Base-by-base conservation (phyloP, 139 green algal species). In the Eudorina sp. region DNA sequence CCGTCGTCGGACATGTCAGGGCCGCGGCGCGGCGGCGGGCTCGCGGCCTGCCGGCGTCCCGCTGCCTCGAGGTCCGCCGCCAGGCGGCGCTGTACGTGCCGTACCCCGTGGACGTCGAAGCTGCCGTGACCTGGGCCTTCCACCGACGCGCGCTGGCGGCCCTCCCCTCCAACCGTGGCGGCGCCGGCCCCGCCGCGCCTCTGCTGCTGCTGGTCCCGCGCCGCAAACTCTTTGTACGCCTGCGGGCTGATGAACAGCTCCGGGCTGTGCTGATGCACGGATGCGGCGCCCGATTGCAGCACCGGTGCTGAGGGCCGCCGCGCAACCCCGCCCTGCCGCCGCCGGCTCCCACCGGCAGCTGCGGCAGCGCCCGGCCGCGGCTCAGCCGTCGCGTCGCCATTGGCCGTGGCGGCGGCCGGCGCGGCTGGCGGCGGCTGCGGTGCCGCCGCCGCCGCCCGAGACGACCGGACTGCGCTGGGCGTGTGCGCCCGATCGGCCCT, bases 161-260 rank as follows among this genome's bases (percentile, higher is more conserved):
- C 27, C 19, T 72, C 62, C 62, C 31, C 62, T 31, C 31, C 38
- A 60, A 60, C 51, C 14, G 51, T 60, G 3, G 68, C 34, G 68
- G 31, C 62, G 62, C 16, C 27, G 5, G 62, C 4, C 27, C 34
- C 43, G 72, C 72, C 51, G 38, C 36, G 3, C 34, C 68, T 34
- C 2, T 46, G 36, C 68, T 76, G 68, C 19, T 76, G 68, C 68
- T 76, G 68, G 36, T 29, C 62, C 16, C 21, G 62, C 31, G 73
- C 73, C 11, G 73, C 73, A 25, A 79, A 81, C 29, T 88, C 48
- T 3, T 68, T 48, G 51, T 88, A 88, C 5, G 38, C 68, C 68
- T 88, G 48, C 5, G 83, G 83, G 53, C 83, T 88, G 6, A 88
- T 88, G 48, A 82, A 88, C 5, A 88, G 83, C 43, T 82, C 62